A percentile compares a stretch with the other conserved stretches of the same genome.
These are phyloP conservation scores for Carex kokanica DNA, from an alignment of 176 grass and related monocot species.

Conservation along the genomic window DNA sequence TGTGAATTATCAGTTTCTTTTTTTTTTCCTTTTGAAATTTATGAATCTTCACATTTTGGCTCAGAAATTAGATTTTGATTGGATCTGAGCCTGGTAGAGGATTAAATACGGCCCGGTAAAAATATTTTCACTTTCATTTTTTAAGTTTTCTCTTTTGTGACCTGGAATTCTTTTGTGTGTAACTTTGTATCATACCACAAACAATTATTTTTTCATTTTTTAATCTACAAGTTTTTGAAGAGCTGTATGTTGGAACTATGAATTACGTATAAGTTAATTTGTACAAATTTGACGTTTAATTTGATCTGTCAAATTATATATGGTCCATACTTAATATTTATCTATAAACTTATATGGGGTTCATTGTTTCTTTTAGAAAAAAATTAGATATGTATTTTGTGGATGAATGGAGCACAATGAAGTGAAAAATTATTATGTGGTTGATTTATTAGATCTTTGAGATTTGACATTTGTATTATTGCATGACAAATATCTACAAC, in stretches of 20 bases:
- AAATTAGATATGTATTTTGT: not conserved
- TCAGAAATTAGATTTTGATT: conserved; percentile 33
- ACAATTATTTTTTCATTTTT: conserved; percentile 28
- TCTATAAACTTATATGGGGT: not conserved
- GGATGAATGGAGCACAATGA: not conserved
- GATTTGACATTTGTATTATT: not conserved
- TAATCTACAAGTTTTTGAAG: conserved; percentile 12
- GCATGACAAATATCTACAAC: too few species aligned
- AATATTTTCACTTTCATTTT: conserved; percentile 7
- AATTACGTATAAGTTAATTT: not conserved
- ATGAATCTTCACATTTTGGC: conserved; percentile 14
- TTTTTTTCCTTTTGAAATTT: conserved; percentile 11
- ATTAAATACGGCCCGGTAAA: not conserved
- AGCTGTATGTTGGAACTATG: not conserved
- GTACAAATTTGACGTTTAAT: not conserved
- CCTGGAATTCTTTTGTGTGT: conserved; percentile 18
- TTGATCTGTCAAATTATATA: not conserved
- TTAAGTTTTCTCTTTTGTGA: conserved; percentile 7
- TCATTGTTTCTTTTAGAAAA: not conserved
- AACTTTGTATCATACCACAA: conserved; percentile 19
- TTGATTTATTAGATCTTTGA: not conserved
- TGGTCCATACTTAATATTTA: not conserved
- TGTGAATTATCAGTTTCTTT: conserved; percentile 17
- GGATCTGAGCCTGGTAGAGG: conserved; percentile 13
- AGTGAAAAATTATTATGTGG: not conserved